phyloP scores from a whole-genome alignment of 2,329 filamentous ascomycete genomes.

The Chrysosporium keratinophilum region DNA sequence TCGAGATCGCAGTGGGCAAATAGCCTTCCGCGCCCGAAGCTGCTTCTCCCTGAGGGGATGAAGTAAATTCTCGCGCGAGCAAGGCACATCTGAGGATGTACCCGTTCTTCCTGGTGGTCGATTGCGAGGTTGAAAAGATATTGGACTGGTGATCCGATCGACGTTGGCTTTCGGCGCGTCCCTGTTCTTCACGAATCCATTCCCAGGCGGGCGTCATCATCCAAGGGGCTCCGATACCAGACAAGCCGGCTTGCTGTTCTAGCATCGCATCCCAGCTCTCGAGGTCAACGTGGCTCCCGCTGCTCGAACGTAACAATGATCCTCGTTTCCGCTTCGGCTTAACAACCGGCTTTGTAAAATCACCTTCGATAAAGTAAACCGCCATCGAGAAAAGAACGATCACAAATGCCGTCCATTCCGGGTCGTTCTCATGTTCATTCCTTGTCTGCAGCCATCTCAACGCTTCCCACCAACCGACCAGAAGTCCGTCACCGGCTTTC shows the following conservation, averaged over 20 bases:
- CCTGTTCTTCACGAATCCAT: conserved; percentile 53
- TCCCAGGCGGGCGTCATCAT: conserved; percentile 57
- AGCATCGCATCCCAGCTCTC: conserved; percentile 43
- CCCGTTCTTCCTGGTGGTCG: conserved; percentile 30
- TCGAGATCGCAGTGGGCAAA: conserved; percentile 51
- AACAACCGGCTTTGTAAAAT: conserved; percentile 25
- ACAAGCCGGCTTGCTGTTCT: conserved; percentile 35
- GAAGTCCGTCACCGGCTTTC: conserved; percentile 48
- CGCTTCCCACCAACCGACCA: conserved; percentile 63
- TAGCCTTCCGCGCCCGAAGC: conserved; percentile 50
- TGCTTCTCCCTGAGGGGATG: conserved; percentile 47
- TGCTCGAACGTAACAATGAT: conserved; percentile 41
- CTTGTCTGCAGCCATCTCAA: conserved; percentile 55
- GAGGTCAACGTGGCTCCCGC: conserved; percentile 36
- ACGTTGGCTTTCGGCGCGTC: conserved; percentile 15
- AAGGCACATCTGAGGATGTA: conserved; percentile 42
- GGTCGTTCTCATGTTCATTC: conserved; percentile 39
- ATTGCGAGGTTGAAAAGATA: conserved; percentile 16
- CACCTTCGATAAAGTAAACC: conserved; percentile 45
- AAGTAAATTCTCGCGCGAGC: conserved; percentile 56
- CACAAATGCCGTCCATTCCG: conserved; percentile 60
- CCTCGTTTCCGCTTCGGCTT: conserved; percentile 33
- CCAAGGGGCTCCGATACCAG: conserved; percentile 35
- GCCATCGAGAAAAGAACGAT: conserved; percentile 56
- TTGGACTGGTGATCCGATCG: conserved; percentile 1